phyloP scores from a whole-genome alignment of 2,329 filamentous ascomycete species.

The Microdochium trichocladiopsis region DNA sequence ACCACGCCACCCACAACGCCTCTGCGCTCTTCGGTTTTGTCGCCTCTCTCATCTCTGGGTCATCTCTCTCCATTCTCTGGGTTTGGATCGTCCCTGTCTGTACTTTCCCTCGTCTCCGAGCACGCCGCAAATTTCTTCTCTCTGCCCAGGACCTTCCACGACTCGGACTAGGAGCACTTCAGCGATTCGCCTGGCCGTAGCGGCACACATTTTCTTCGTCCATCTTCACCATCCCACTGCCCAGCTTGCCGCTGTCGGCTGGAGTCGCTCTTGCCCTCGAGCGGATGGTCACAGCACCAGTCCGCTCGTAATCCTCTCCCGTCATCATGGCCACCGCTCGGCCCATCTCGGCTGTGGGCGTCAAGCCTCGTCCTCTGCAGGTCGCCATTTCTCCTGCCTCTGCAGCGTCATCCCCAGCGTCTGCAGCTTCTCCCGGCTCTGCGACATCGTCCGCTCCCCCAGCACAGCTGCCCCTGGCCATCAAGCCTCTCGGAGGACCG shows the following conservation, averaged over 20 bases:
- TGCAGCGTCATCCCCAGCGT: conserved; percentile 17
- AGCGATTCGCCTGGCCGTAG: neutral
- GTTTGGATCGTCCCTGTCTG: neutral
- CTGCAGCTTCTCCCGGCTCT: conserved; percentile 17
- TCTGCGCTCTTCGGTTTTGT: neutral
- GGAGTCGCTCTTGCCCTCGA: neutral
- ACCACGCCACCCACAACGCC: neutral
- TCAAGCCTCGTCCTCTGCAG: conserved; percentile 15
- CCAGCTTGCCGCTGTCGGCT: neutral
- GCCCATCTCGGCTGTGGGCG: conserved; percentile 6
- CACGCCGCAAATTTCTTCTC: neutral
- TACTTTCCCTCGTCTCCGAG: neutral
- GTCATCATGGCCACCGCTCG: conserved; percentile 14
- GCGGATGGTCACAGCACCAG: neutral
- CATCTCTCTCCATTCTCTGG: neutral
- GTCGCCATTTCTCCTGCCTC: conserved; percentile 19
- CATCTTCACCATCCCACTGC: no score
- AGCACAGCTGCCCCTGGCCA: conserved; percentile 15
- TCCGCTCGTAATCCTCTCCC: neutral
- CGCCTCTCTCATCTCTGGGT: neutral
- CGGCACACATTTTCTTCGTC: no score
- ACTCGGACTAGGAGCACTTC: no score
- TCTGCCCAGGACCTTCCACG: no score
- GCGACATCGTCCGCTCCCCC: conserved; percentile 15
- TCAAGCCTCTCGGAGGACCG: conserved; percentile 14